Base-by-base conservation (phyloP, 331 rosid genomes). In the Malus hybrid region DNA sequence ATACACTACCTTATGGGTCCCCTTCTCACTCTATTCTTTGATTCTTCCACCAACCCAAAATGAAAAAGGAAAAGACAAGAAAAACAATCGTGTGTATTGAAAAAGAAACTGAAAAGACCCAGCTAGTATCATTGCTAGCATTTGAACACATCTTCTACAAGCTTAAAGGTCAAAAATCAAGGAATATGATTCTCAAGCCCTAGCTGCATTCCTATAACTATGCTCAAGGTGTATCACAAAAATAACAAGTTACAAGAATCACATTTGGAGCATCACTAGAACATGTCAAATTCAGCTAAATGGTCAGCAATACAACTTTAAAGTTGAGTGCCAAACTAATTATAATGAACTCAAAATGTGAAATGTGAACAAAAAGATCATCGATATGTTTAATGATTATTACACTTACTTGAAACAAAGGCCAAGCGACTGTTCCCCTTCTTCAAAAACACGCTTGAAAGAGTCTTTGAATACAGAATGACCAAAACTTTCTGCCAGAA, bases 391-490 rank as follows among this genome's bases (percentile, higher is more conserved):
- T 36, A 66, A 67, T 56, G 77, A 75, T 7, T 63, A 68, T 44
- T 64, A 86, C 48, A 81, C 97, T 87, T 87, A 94, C 99, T 92
- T 94, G 79, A 90, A 94, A 82, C 93, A 94, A 82, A 94, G 97
- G 80, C 97, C 97, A 70, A 94, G 97, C 77, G 99, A 89, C 74
- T 90, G 96, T 74, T 94, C 97, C 84, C 99, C 99, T 67, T 85
- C 91, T 83, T 92, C 99, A 77, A 94, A 94, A 68, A 94, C 91
- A 46, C 91, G 97, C 85, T 87, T 92, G 82, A 94, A 94, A 79
- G 99, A 94, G 82, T 94, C 92, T 77, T 94, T 94, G 86, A 94
- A 94, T 79, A 94, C 97, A 22, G 97, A 92, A 86, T 94, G 99
- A 60, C 99, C 99, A 84, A 94, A 94, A 78, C 99, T 94, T 87